Evolutionary conservation across 257 asterid species (phyloP), one percentile per base, ranked within the genome.

Genomic region (Solanum paucissectum): DNA sequence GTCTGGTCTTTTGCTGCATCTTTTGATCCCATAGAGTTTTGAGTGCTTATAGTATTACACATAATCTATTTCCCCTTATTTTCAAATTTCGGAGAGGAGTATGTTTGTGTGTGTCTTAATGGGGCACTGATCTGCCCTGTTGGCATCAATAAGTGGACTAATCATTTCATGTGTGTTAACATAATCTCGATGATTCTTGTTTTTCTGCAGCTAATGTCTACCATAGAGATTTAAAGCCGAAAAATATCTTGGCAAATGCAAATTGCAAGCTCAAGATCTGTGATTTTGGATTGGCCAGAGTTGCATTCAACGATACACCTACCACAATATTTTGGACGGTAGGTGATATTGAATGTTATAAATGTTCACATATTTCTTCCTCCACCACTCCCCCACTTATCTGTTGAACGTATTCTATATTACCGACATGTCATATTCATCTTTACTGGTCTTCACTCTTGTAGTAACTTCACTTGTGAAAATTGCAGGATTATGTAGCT

Each of bases 241-340:
- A 96, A 90, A 95, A 96, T 87, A 94, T 96, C 52, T 92, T 96
- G 91, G 99, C 99, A 83, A 96, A 96, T 94, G 99, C 98, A 49
- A 96, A 96, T 89, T 96, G 98, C 88, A 96, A 96, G 91, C 95
- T 96, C 90, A 95, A 96, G 91, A 95, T 96, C 85, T 96, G 99
- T 90, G 99, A 95, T 94, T 94, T 96, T 86, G 99, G 99, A 83
- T 90, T 95, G 94, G 99, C 99, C 34, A 94, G 99, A 92, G 99
- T 94, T 91, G 98, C 99, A 76, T 94, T 96, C 93, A 95, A 33
- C 55, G 98, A 95, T 90, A 94, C 98, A 20, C 98, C 99, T 62
- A 94, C 98, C 25, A 95, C 98, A 68, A 93, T 96, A 83, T 95
- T 95, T 93, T 96, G 99, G 99, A 96, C 99, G 98, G 98, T 96